Conservation (phyloP, 2,329 filamentous ascomycete species). For the Aspergillus pseudoviridinutans region DNA sequence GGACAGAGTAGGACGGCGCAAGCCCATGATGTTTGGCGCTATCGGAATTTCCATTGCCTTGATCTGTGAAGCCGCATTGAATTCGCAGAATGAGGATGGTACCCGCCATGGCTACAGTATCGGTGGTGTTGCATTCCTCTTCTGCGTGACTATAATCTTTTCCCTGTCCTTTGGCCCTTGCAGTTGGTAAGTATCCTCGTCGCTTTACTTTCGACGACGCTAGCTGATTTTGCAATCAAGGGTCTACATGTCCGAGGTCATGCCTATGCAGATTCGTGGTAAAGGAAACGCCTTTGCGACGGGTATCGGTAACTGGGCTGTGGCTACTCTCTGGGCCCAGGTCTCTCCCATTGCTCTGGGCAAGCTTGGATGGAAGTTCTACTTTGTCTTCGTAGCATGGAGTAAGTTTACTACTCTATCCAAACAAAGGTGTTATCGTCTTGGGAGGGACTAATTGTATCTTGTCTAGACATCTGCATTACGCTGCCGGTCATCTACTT, state of each 20-base stretch:
- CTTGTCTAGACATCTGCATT: constrained; percentile 27
- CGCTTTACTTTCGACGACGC: not conserved
- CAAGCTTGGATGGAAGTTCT: constrained; percentile 52
- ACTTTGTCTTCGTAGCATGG: constrained; percentile 55
- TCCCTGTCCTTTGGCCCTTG: constrained; percentile 56
- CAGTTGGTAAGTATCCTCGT: constrained; percentile 20
- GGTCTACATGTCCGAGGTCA: constrained; percentile 65
- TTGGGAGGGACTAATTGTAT: constrained; percentile 1
- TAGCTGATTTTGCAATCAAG: constrained; percentile 36
- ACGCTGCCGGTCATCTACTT: constrained; percentile 47
- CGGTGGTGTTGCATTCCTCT: constrained; percentile 63
- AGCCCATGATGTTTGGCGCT: constrained; percentile 53
- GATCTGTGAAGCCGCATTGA: constrained; percentile 58
- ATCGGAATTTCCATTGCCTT: constrained; percentile 54
- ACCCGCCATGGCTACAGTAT: constrained; percentile 49
- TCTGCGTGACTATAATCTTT: constrained; percentile 58
- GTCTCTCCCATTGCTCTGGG: constrained; percentile 52
- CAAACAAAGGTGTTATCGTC: not conserved
- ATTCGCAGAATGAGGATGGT: constrained; percentile 47
- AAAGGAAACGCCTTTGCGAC: constrained; percentile 57
- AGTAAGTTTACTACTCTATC: constrained; percentile 29
- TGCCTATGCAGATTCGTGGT: constrained; percentile 62
- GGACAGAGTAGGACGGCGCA: constrained; percentile 51
- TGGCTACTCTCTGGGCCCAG: constrained; percentile 58
- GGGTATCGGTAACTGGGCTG: constrained; percentile 56